Evolutionary conservation across 2,329 filamentous ascomycete genomes (phyloP), one percentile per base, ranked within the genome.

Genomic region (Venturia asperata): DNA sequence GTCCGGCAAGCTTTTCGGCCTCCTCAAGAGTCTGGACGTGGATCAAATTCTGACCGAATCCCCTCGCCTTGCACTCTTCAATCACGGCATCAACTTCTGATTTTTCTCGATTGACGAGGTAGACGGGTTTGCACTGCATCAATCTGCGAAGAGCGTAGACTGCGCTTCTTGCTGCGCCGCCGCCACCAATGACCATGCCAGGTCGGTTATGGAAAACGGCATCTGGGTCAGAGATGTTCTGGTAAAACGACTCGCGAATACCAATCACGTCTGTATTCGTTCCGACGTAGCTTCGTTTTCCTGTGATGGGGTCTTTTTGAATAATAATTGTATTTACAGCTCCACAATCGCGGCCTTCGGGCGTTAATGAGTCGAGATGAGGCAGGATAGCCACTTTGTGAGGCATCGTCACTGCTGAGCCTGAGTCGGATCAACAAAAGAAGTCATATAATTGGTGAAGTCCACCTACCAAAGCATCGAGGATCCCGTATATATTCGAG

Each of bases 191-290:
- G 21, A 93, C 85, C 67, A 93, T 81, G 1, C 83, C 90, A 0
- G 89, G 88, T 41, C 83, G 81, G 67, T 80, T 79, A 69, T 83
- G 80, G 71, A 85, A 85, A 56, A 77, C 73, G 17, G 73, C 68
- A 10, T 79, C 77, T 17, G 82, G 76, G 63, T 78, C 71, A 6
- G 75, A 60, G 13, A 79, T 71, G 67, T 79, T 79, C 42, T 77
- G 71, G 68, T 77, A 75, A 70, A 93, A 89, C 4, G 87, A 84
- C 72, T 92, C 88, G 27, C 88, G 83, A 67, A 93, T 87, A 39
- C 90, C 90, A 65, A 91, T 82, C 67, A 88, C 89, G 75, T 94
- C 90, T 4, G 90, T 93, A 78, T 94, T 93, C 55, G 89, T 88
- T 64, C 90, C 90, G 74, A 88, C 85, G 68, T 85, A 85, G 58